Percentiles rank a stretch among this genome's conserved stretches.
Evolutionary conservation across 345 rosid species (phyloP).

Genomic region (Reutealis trisperma): DNA sequence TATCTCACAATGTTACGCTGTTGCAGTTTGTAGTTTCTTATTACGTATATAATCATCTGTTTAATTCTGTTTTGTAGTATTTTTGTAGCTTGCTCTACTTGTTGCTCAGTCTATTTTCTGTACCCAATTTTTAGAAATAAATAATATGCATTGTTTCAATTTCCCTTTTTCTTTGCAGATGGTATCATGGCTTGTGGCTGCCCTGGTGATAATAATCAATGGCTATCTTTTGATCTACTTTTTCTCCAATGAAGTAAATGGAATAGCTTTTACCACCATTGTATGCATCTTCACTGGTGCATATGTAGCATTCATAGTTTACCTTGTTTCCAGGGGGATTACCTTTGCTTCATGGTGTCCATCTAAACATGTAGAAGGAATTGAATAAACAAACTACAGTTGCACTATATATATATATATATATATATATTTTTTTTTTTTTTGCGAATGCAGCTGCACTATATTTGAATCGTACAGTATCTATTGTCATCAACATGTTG

Average conservation of each 20-base stretch:
- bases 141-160: not conserved
- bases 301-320: conserved; percentile 67
- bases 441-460: not conserved
- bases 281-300: conserved; percentile 48
- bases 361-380: conserved; percentile 10
- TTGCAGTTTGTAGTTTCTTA: not conserved
- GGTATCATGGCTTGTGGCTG: conserved; percentile 79
- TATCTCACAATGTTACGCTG: not conserved
- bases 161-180: conserved; percentile 40
- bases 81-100: not conserved
- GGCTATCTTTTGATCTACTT: conserved; percentile 81
- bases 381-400: not conserved
- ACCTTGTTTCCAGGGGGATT: conserved; percentile 57
- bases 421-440: no score
- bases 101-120: not conserved
- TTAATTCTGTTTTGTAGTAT: not conserved
- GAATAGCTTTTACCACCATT: conserved; percentile 36
- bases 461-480: not conserved
- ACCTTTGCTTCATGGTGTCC: conserved; percentile 35
- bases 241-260: conserved; percentile 61
- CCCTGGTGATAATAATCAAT: conserved; percentile 77
- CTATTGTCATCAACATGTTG: not conserved
- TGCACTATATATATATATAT: conserved; percentile 4
- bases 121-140: not conserved
- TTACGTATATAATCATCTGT: not conserved